Base-by-base conservation (phyloP, 23 red algal genomes). In the Gracilariopsis chorda region DNA sequence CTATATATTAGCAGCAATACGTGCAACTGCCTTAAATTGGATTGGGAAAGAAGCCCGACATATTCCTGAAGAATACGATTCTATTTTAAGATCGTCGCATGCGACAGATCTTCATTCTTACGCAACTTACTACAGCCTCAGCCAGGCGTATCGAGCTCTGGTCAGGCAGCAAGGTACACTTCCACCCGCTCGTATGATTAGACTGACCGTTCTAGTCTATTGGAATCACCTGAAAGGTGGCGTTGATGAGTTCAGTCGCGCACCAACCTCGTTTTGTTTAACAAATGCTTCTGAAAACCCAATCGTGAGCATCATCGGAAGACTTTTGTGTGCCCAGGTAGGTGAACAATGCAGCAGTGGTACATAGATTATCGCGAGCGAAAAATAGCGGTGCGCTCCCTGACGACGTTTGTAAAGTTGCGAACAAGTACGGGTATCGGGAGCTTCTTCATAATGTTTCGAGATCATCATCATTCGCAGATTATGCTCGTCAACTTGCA, bases 331-430 rank as follows among this genome's bases (percentile, higher is more conserved):
- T 70, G 63, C 63, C 24, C 63, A 70, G 33, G n/a, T n/a, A n/a
- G n/a, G 63, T 70, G 63, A 70, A 70, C 7, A 70, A 70, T 8
- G 63, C 33, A 13, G 63, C 63, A 3, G 63, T 70, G 30, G 35
- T 41, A 12, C 63, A 41, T 41, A 70, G 63, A 42, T n/a, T 70
- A 21, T 70, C 63, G 5, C 19, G 63, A 41, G 34, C 34, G 34
- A 70, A 70, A 70, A 70, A 40, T n/a, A 70, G 63, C 24, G 63
- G 63, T 41, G 63, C 63, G 24, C 63, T 70, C 2, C 63, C 63
- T 21, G 63, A 70, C 3, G 1, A 11, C 4, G 20, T 11, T 12
- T 33, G 2, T 1, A 3, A 40, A 6, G 63, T 40, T 4, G 43
- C 16, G 35, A 42, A 9, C 7, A 34, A 8, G 1, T 21, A 70